These are phyloP conservation scores for Prunus yedoensis DNA, from an alignment of 331 rosid species.

Conservation along the genomic window DNA sequence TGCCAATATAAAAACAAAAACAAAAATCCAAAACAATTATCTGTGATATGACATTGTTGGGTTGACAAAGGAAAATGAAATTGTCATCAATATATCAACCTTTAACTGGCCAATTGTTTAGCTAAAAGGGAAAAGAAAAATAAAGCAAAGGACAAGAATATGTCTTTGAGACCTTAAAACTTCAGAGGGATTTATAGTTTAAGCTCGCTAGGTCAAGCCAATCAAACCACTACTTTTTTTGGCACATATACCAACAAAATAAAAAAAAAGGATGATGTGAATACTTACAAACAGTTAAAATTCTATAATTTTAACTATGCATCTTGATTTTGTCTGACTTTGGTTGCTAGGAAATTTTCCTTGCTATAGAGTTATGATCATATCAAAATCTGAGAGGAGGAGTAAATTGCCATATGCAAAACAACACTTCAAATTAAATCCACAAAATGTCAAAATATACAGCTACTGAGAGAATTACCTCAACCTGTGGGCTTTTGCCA, in stretches of 20 bases:
- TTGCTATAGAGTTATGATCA: not conserved
- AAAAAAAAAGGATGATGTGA: not conserved
- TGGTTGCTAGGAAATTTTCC: not conserved
- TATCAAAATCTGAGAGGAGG: constrained; percentile 10
- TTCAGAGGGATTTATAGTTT: too few species aligned
- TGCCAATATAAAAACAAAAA: not conserved
- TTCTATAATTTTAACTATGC: not conserved
- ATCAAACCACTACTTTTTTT: too few species aligned
- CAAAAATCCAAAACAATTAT: too few species aligned
- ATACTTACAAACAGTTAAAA: not conserved
- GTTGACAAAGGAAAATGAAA: constrained; percentile 10
- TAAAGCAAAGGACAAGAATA: not conserved
- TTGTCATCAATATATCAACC: not conserved
- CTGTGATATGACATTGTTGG: not conserved
- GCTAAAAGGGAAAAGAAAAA: not conserved
- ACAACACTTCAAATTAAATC: constrained; percentile 8
- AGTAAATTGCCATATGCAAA: constrained; percentile 10
- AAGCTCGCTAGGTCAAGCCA: too few species aligned
- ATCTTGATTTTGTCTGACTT: not conserved
- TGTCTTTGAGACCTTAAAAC: too few species aligned
- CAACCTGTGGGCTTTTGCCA: constrained; percentile 55
- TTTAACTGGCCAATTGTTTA: not conserved
- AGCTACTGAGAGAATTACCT: constrained; percentile 44
- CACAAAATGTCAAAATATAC: constrained; percentile 16
- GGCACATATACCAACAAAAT: not conserved